These are phyloP conservation scores for Cladosporium austrohemisphaericum DNA, from an alignment of 2,329 filamentous ascomycete species.

Conservation along the genomic window DNA sequence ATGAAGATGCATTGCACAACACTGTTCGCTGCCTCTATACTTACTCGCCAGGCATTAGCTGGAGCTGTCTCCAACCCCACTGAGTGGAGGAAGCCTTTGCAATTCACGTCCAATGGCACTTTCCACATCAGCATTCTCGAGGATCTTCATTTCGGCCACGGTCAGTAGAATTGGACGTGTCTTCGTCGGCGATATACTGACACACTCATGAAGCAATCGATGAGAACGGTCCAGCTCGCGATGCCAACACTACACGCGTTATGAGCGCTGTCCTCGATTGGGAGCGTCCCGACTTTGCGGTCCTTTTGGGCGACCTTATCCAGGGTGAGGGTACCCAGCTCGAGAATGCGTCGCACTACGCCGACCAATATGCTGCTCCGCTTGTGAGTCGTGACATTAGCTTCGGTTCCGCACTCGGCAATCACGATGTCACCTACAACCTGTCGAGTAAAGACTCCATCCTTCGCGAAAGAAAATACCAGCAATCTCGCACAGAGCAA, in stretches of 20 bases:
- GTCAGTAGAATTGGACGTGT: background rate
- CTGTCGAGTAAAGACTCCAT: slow-evolving; percentile 47
- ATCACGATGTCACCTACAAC: slow-evolving; percentile 63
- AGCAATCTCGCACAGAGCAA: slow-evolving; percentile 40
- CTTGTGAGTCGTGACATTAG: slow-evolving; percentile 52
- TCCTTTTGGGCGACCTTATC: slow-evolving; percentile 69
- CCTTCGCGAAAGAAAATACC: slow-evolving; percentile 35
- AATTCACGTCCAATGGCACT: background rate
- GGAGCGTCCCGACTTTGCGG: slow-evolving; percentile 58
- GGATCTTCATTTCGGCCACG: slow-evolving; percentile 1
- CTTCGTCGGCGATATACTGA: slow-evolving; percentile 40
- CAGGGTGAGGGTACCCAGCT: slow-evolving; percentile 61
- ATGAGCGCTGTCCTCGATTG: slow-evolving; percentile 56
- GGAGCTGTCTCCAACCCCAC: background rate
- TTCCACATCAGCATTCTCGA: background rate
- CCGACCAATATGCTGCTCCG: slow-evolving; percentile 58
- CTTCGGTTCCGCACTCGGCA: slow-evolving; percentile 68
- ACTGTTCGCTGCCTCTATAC: background rate
- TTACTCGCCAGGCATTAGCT: background rate
- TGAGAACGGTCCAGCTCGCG: slow-evolving; percentile 49
- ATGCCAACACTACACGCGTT: slow-evolving; percentile 54
- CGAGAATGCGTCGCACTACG: slow-evolving; percentile 54
- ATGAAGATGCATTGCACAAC: background rate
- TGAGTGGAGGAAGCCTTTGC: background rate
- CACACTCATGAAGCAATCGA: slow-evolving; percentile 19